Base-by-base conservation (phyloP, 305 asterid species). In the Petunia hybrid region DNA sequence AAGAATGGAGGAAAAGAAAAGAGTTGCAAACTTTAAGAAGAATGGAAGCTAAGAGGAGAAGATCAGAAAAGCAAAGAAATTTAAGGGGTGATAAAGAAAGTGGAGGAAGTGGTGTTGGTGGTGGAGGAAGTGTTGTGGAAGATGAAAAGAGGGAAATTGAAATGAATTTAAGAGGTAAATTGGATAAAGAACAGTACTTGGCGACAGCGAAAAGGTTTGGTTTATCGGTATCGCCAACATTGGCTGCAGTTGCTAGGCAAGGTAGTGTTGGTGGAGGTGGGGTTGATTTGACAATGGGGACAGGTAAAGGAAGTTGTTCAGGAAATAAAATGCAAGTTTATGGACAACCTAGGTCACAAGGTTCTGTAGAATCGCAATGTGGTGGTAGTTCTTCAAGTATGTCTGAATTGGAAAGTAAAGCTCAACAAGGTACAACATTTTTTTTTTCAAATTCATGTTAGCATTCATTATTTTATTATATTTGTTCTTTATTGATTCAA, bases 1-100 rank as follows among this genome's bases (percentile, higher is more conserved):
- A 94, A 80, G 98, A 91, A 84, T 94, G 97, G 97, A 90, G 98
- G 81, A 95, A 94, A 89, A 88, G 99, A 88, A 95, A 95, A 80
- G 97, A 94, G 84, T 77, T 91, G 86, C 98, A 95, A 88, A 91
- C 90, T n/a, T 81, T 95, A 88, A 87, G 98, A 63, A 91, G 99
- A 84, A 87, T 95, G 97, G 97, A 90, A 89, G 99, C 99, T n/a
- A 95, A 95, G 90, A 83, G 95, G 85, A 86, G 99, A 73, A 89
- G 97, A 87, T 92, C 95, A 1, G 97, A 92, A 91, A 94, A 92
- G 57, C 97, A 90, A 89, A 94, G 91, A 86, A 91, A 60, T 87
- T 81, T 83, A 39, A 91, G 80, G 82, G 83, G 81, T 10, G 97
- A 91, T 31, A 87, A 82, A 79, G 90, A 83, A 53, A 84, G 83